Evolutionary conservation across 768 basidiomycete genomes (phyloP).

Genomic region (Boletus edulis): DNA sequence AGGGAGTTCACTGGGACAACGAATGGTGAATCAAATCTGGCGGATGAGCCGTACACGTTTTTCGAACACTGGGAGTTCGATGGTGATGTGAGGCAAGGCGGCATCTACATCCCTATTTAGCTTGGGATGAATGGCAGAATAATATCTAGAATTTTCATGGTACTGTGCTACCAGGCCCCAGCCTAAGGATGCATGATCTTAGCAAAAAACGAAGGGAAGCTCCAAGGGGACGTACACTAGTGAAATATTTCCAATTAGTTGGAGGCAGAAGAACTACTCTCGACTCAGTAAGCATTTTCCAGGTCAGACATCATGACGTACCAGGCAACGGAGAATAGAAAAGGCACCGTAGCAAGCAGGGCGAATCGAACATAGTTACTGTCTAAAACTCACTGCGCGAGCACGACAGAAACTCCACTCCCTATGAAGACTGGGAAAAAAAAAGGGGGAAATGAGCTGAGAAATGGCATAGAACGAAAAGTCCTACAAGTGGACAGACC

Average conservation of each 20-base stretch:
- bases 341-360: conserved; percentile 61
- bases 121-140: conserved; percentile 64
- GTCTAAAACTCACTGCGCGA: conserved; percentile 74
- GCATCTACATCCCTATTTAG: conserved; percentile 61
- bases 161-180: conserved; percentile 86
- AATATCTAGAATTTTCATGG: conserved; percentile 81
- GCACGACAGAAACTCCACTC: conserved; percentile 53
- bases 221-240: conserved; percentile 45
- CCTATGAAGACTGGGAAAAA: conserved; percentile 60
- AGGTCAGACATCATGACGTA: conserved; percentile 29
- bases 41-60: not conserved
- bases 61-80: conserved; percentile 80
- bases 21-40: not conserved
- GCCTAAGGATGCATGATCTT: conserved; percentile 32
- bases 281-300: conserved; percentile 7
- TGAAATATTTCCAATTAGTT: conserved; percentile 59
- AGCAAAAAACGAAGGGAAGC: not conserved
- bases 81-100: conserved; percentile 68
- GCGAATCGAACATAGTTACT: conserved; percentile 58
- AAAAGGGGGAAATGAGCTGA: not conserved
- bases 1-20: conserved; percentile 53
- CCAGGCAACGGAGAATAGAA: conserved; percentile 76
- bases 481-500: conserved; percentile 62
- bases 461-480: conserved; percentile 5
- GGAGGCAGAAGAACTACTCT: conserved; percentile 68